Percentiles rank a stretch among this genome's conserved stretches.
phyloP scores from a whole-genome alignment of 140 eudicot species.

The Stevia rebaudiana region DNA sequence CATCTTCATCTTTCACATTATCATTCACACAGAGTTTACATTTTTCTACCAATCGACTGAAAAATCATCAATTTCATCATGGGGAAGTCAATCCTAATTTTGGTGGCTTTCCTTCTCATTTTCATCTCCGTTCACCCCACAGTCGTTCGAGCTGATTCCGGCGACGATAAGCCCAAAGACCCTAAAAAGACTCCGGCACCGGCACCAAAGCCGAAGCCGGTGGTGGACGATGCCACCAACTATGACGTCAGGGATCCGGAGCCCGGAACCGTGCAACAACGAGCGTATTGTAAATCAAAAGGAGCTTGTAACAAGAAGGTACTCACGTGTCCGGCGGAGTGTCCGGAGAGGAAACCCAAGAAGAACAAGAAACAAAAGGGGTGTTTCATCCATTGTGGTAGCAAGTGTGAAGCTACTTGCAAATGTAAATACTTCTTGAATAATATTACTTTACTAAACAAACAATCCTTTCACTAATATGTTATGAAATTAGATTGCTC shows the following conservation, averaged over 20 bases:
- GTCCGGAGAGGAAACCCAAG: constrained; percentile 64
- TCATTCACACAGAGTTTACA: neutral
- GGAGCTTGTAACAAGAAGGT: constrained; percentile 37
- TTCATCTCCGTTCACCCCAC: constrained; percentile 38
- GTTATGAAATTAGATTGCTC: no score
- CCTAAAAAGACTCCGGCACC: constrained; percentile 11
- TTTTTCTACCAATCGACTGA: neutral
- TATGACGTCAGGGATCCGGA: constrained; percentile 27
- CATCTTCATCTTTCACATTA: neutral
- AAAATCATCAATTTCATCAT: neutral
- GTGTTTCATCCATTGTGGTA: constrained; percentile 56
- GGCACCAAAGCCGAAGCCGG: constrained; percentile 17
- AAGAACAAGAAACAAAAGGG: constrained; percentile 65
- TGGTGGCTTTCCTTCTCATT: constrained; percentile 40
- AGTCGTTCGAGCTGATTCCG: constrained; percentile 25
- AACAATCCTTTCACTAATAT: no score
- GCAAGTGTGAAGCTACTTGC: constrained; percentile 74
- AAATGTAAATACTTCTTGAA: constrained; percentile 63
- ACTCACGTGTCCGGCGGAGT: constrained; percentile 56
- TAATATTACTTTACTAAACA: no score
- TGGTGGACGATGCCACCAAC: constrained; percentile 33
- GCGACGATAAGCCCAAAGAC: neutral
- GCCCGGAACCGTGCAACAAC: constrained; percentile 44
- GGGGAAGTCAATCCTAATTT: constrained; percentile 31
- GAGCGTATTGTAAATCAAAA: constrained; percentile 35